phyloP scores from a whole-genome alignment of 495 filamentous ascomycete genomes.

The Tricharina praecox region DNA sequence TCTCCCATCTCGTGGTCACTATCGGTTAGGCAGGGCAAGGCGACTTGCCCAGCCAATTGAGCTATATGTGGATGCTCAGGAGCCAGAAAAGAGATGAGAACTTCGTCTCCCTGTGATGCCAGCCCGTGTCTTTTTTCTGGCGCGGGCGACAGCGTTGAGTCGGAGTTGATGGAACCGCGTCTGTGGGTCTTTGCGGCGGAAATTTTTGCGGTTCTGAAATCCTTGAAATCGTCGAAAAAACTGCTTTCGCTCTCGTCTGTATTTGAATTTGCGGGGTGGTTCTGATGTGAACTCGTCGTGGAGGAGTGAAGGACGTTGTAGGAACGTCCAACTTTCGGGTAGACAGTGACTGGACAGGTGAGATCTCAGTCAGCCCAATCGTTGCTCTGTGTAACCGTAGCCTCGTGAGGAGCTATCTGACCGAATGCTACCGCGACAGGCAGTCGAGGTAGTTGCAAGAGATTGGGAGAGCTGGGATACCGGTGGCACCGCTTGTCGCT shows the following conservation, averaged over 20 bases:
- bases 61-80: constrained; percentile 34
- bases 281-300: background rate
- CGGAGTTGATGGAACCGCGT: background rate
- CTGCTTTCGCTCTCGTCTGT: too few species aligned
- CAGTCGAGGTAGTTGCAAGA: background rate
- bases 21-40: too few species aligned
- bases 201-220: too few species aligned
- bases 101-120: constrained; percentile 35
- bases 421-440: background rate
- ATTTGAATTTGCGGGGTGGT: too few species aligned
- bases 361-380: background rate
- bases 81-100: constrained; percentile 37
- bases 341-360: background rate
- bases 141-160: background rate
- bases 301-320: background rate
- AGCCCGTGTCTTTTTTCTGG: background rate
- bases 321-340: background rate
- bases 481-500: too few species aligned
- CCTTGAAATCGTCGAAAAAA: too few species aligned
- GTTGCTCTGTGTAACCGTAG: constrained; percentile 1
- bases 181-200: too few species aligned
- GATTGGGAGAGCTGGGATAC: background rate
- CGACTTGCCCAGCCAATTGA: too few species aligned
- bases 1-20: constrained; percentile 28
- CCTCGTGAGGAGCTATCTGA: constrained; percentile 4